These are phyloP conservation scores for Penicillium coprophilum DNA, from an alignment of 495 filamentous ascomycete genomes.

Conservation along the genomic window DNA sequence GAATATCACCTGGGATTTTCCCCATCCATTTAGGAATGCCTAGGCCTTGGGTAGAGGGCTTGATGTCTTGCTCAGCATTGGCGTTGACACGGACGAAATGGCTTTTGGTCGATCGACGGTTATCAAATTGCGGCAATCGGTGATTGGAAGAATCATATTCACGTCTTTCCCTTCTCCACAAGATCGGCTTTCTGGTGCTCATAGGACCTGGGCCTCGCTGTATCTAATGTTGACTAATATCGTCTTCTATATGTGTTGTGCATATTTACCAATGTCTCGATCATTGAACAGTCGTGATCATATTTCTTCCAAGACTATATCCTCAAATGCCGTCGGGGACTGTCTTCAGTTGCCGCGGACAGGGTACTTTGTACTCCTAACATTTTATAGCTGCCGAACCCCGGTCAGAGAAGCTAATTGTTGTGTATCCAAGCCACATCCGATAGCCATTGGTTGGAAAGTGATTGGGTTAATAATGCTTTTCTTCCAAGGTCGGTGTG, in stretches of 20 bases:
- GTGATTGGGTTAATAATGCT: too few species aligned
- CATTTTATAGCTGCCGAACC: too few species aligned
- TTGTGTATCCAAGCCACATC: background rate
- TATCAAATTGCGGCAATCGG: background rate
- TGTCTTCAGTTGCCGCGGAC: too few species aligned
- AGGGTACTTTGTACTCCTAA: too few species aligned
- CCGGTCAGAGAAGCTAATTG: too few species aligned
- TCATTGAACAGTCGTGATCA: too few species aligned
- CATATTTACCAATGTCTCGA: too few species aligned
- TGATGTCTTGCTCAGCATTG: slow-evolving; percentile 3
- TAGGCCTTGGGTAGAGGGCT: background rate
- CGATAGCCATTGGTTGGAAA: background rate
- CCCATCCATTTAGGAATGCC: slow-evolving; percentile 20
- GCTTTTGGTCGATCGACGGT: background rate
- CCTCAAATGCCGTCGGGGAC: too few species aligned
- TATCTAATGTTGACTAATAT: background rate
- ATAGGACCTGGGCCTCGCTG: background rate
- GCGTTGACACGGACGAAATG: background rate
- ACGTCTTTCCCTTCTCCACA: background rate
- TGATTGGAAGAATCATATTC: slow-evolving; percentile 11
- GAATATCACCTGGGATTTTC: slow-evolving; percentile 10
- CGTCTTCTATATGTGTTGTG: background rate
- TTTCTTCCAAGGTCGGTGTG: too few species aligned
- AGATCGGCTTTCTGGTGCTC: background rate
- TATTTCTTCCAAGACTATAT: too few species aligned